phyloP scores from a whole-genome alignment of 2,329 filamentous ascomycete species.

The Botrytis galanthina region DNA sequence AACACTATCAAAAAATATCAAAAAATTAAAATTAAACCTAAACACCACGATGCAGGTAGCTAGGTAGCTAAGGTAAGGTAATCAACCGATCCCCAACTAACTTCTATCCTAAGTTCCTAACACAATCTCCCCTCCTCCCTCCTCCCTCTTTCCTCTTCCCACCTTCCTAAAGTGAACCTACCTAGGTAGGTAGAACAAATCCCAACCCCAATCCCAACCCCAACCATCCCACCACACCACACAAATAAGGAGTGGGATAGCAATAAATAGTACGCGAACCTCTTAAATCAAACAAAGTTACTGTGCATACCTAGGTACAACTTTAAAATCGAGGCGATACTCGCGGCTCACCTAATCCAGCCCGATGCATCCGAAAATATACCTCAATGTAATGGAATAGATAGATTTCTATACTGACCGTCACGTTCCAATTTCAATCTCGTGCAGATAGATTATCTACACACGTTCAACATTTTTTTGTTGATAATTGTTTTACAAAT shows the following conservation, averaged over 20 bases:
- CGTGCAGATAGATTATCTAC: neutral
- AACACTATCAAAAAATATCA: too few species aligned
- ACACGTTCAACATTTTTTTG: neutral
- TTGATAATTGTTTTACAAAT: neutral
- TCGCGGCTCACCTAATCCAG: neutral
- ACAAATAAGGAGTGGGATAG: neutral
- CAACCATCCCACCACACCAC: neutral
- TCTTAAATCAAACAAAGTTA: neutral
- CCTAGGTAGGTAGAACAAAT: neutral
- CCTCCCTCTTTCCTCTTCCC: neutral
- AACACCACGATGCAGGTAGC: too few species aligned
- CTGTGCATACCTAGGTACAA: neutral
- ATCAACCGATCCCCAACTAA: too few species aligned
- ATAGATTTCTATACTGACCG: neutral
- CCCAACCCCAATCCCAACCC: too few species aligned
- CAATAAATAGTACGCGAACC: neutral
- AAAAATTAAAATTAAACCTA: neutral
- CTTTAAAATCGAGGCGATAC: neutral
- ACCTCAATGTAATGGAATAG: neutral
- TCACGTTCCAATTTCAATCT: conserved; percentile 2
- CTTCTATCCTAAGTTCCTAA: too few species aligned
- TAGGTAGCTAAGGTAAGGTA: too few species aligned
- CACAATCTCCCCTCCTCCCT: too few species aligned
- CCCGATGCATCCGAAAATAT: neutral
- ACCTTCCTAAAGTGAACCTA: neutral